Base-by-base conservation (phyloP, 495 filamentous ascomycete species). In the Lasiosphaeria hispida region DNA sequence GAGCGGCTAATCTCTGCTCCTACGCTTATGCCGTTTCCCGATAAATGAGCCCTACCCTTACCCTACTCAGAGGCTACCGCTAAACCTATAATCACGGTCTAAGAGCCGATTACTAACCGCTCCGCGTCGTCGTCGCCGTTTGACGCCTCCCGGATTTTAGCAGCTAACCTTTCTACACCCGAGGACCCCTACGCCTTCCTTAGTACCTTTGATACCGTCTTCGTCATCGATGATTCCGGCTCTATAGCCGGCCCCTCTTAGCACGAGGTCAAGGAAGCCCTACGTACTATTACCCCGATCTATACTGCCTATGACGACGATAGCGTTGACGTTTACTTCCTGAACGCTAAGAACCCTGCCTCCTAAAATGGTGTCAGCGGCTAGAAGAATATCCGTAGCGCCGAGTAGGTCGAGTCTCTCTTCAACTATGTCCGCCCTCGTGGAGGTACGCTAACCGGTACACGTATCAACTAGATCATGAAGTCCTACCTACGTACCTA, bases 301-400 rank as follows among this genome's bases (percentile, higher is more conserved):
- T 96, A 92, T 75, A 89, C 90, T 0, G 71, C 79, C 40, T 85
- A 91, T 76, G 92, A 97, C 71, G 63, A 72, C 10, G 91, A 97
- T 71, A 95, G 94, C n/a, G 87, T 98, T 60, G 94, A 97, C 72
- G 80, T 98, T 63, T 88, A 88, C 78, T 98, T 98, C 75, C 80
- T 98, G 35, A 97, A 98, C 78, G 15, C 48, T 1, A 63, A 76
- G 65, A 70, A 70, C 55, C 66, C n/a, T n/a, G n/a, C n/a, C n/a
- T 44, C 7, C 61, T 60, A 1, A 59, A 61, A n/a, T 50, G 60
- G 3, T 19, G n/a, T 48, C 0, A 60, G 63, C 33, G 75, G 75
- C 5, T 64, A 61, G 4, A 65, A 71, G 15, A 48, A 48, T 30
- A 41, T 56, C 34, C 41, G 39, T 8, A 11, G 41, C 45, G n/a